Base-by-base conservation (phyloP, 2,329 filamentous ascomycete genomes). In the Penicillium sp. region DNA sequence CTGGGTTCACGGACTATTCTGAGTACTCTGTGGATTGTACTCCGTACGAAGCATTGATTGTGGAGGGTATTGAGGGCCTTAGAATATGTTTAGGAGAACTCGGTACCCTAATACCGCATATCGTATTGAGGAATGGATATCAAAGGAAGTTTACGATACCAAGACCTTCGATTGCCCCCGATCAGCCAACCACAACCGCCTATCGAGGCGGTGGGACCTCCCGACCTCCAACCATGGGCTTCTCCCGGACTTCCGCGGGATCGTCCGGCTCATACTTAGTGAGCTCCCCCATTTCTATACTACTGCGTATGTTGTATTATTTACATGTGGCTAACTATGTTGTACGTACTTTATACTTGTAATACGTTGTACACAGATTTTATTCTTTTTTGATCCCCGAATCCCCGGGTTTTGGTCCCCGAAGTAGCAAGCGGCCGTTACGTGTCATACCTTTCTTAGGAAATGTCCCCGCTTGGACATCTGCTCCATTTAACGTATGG, bases 381-480 rank as follows among this genome's bases (percentile, higher is more conserved):
- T 23, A 23, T 23, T 23, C n/a, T 23, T 23, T 23, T 34, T n/a
- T 39, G 40, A 30, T 47, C 53, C 53, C 56, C 51, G 51, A 57
- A n/a, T 54, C 48, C 52, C 46, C 55, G 55, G 35, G 19, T 36
- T 27, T 14, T 42, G 35, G 35, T 51, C 51, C 46, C 43, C 49
- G 39, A 50, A 32, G 7, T 19, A 39, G 48, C 47, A 41, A 39
- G 41, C 50, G 39, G 51, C 63, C 67, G 65, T 69, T 68, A 68
- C 67, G 64, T 70, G 67, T 70, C 67, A 69, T 59, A 47, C 51
- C 65, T 58, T 13, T 55, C 56, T 65, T 64, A 47, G 66, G 62
- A 58, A 61, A 56, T 50, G 59, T 45, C 48, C 51, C 58, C 60
- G 60, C 41, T 48, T 47, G 13, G 32, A 18, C 13, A 16, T 44